phyloP scores from a whole-genome alignment of 495 filamentous ascomycete species.

The Penicillium robsamsonii region DNA sequence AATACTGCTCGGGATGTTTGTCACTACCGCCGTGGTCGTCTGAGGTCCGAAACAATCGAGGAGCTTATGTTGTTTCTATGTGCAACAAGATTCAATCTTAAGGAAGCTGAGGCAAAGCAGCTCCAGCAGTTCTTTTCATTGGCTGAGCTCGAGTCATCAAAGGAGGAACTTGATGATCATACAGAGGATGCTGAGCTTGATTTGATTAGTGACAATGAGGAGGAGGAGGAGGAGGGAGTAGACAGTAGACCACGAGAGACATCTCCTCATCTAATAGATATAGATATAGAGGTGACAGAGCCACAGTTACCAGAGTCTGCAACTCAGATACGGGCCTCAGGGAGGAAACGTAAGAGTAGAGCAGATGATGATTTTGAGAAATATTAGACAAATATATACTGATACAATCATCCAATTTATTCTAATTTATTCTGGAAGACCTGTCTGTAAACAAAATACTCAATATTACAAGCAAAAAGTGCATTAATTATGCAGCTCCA shows the following conservation, averaged over 20 bases:
- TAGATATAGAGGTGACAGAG: too few species aligned
- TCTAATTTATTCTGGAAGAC: too few species aligned
- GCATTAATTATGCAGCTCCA: too few species aligned
- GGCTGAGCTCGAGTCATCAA: not conserved
- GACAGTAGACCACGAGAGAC: not conserved
- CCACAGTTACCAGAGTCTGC: not conserved
- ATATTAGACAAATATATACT: too few species aligned
- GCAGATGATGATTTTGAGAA: too few species aligned
- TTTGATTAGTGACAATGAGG: slow-evolving; percentile 3
- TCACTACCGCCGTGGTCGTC: too few species aligned
- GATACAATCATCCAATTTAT: too few species aligned
- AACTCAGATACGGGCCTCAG: not conserved
- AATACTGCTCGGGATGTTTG: too few species aligned
- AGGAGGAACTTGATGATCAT: not conserved
- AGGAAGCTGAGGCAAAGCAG: not conserved
- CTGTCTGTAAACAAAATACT: too few species aligned
- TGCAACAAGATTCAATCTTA: not conserved
- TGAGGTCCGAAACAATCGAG: not conserved
- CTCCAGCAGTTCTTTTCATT: not conserved
- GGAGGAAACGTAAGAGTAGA: too few species aligned
- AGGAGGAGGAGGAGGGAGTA: not conserved
- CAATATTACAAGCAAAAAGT: too few species aligned
- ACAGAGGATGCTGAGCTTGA: not conserved
- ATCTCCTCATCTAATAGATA: not conserved
- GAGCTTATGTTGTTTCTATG: slow-evolving; percentile 4